phyloP scores from a whole-genome alignment of 2,329 filamentous ascomycete species.

The Fonsecaea pedrosoi region DNA sequence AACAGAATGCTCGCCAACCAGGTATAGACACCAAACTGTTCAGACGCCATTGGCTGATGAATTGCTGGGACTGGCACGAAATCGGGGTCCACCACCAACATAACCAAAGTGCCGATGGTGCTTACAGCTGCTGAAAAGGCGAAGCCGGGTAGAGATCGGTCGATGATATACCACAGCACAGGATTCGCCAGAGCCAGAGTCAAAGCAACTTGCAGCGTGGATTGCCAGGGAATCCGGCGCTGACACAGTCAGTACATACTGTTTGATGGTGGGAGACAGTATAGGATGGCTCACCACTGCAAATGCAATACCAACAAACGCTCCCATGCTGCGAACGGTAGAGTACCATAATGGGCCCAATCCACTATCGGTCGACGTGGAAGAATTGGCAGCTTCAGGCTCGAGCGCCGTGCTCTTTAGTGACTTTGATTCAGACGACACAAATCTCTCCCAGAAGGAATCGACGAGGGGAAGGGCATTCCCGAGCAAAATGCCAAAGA shows the following conservation, averaged over 20 bases:
- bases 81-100: conserved; percentile 77
- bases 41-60: conserved; percentile 44
- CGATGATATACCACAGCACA: conserved; percentile 93
- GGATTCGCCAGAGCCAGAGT: conserved; percentile 91
- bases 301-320: conserved; percentile 76
- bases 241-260: conserved; percentile 47
- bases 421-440: conserved; percentile 46
- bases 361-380: conserved; percentile 43
- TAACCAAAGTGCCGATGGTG: conserved; percentile 72
- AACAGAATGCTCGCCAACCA: conserved; percentile 96
- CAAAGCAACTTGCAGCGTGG: conserved; percentile 88
- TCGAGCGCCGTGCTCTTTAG: conserved; percentile 30
- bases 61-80: conserved; percentile 73
- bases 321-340: conserved; percentile 71
- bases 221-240: conserved; percentile 92
- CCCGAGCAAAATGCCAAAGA: conserved; percentile 77
- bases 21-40: conserved; percentile 69
- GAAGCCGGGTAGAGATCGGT: conserved; percentile 85
- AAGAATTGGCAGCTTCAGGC: conserved; percentile 28
- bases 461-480: conserved; percentile 86
- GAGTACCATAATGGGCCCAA: conserved; percentile 75
- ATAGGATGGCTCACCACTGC: conserved; percentile 71
- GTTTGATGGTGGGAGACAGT: conserved; percentile 24
- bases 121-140: conserved; percentile 77
- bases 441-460: conserved; percentile 68